Evolutionary conservation across 2,329 filamentous ascomycete genomes (phyloP).

Genomic region (Colletotrichum tropicale): DNA sequence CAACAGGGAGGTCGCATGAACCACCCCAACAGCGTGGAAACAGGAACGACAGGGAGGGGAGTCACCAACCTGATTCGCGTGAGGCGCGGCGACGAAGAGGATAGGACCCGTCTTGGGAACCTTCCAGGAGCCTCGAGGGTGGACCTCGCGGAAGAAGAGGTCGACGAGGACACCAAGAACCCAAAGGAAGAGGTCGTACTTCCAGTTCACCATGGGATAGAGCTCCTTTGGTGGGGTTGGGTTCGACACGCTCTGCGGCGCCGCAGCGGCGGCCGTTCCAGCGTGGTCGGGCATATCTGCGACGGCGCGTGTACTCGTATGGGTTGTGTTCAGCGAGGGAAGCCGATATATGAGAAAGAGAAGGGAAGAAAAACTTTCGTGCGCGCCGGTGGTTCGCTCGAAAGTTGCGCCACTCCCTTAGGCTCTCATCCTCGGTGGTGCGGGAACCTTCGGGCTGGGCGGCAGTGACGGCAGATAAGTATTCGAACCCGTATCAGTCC

Average conservation of each 20-base stretch:
- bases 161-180: constrained; percentile 84
- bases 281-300: constrained; percentile 12
- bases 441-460: constrained; percentile 6
- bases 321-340: neutral
- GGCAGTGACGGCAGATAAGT: neutral
- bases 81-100: constrained; percentile 94
- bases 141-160: constrained; percentile 97
- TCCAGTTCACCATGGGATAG: constrained; percentile 73
- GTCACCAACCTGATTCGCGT: constrained; percentile 81
- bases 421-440: constrained; percentile 15
- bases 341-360: neutral
- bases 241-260: constrained; percentile 28
- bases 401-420: constrained; percentile 19
- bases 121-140: constrained; percentile 93
- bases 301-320: neutral
- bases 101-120: constrained; percentile 87
- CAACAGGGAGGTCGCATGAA: neutral
- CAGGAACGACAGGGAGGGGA: neutral
- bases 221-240: constrained; percentile 53
- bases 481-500: neutral
- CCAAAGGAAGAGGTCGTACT: constrained; percentile 81
- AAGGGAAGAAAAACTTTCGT: neutral
- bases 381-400: neutral
- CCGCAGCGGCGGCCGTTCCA: constrained; percentile 19
- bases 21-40: neutral